Conservation (phyloP, 2,329 filamentous ascomycete species). For the Thelonectria rubi region DNA sequence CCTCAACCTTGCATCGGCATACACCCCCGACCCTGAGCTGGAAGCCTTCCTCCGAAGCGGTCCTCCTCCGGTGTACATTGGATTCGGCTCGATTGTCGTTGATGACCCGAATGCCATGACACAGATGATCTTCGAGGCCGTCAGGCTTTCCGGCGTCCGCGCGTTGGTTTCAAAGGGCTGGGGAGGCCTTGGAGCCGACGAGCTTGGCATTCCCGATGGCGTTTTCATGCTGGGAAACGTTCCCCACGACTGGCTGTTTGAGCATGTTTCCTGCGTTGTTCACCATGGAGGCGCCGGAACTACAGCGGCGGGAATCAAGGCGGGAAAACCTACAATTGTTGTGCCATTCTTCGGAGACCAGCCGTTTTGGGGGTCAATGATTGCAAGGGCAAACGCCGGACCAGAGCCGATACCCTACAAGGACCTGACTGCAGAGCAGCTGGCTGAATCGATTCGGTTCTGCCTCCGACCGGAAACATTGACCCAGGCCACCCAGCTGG, state of each 20-base stretch:
- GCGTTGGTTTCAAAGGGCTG: conserved; percentile 88
- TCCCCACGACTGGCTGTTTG: conserved; percentile 90
- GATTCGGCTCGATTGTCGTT: conserved; percentile 84
- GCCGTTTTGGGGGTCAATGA: conserved; percentile 84
- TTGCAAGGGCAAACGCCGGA: conserved; percentile 75
- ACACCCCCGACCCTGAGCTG: conserved; percentile 71
- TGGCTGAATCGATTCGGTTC: conserved; percentile 70
- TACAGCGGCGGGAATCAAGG: conserved; percentile 84
- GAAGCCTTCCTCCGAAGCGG: conserved; percentile 73
- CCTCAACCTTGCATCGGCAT: conserved; percentile 72
- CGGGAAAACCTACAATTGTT: conserved; percentile 81
- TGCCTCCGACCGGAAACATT: conserved; percentile 69
- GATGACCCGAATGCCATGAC: conserved; percentile 79
- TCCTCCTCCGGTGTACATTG: conserved; percentile 80
- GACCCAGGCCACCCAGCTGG: conserved; percentile 65
- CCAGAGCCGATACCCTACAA: conserved; percentile 76
- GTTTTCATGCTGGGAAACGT: conserved; percentile 87
- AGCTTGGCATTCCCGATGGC: conserved; percentile 73
- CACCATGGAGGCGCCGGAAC: conserved; percentile 91
- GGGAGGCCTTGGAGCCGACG: conserved; percentile 82
- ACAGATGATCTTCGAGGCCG: conserved; percentile 74
- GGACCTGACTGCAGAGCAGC: conserved; percentile 69
- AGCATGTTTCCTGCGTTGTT: conserved; percentile 81
- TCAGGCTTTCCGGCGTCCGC: conserved; percentile 72
- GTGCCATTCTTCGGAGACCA: conserved; percentile 91